Percentiles rank a stretch among this genome's conserved stretches.
Evolutionary conservation across 2,329 filamentous ascomycete species (phyloP).

Genomic region (Phialophora chinensis): DNA sequence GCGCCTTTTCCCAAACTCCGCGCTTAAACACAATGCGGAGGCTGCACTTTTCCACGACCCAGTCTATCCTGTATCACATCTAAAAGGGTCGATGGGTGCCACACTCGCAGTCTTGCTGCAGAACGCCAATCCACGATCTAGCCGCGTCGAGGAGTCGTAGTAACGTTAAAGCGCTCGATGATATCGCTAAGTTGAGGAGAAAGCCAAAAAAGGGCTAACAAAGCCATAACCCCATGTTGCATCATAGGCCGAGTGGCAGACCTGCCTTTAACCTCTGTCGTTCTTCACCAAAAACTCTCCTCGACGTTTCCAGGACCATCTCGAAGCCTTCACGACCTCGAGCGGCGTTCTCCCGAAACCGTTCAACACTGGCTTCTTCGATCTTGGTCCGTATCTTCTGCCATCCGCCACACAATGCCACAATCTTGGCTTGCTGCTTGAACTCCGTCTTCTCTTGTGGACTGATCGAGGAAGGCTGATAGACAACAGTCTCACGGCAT

Average conservation of each 20-base stretch:
- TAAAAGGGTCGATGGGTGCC: not conserved
- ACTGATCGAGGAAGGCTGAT: conserved; percentile 65
- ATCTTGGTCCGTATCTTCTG: conserved; percentile 96
- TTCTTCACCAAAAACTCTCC: conserved; percentile 90
- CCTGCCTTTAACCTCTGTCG: conserved; percentile 61
- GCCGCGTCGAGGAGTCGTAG: conserved; percentile 1
- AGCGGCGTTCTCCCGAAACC: conserved; percentile 88
- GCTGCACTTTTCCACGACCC: conserved; percentile 12
- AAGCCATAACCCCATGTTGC: not conserved
- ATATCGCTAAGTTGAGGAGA: not conserved
- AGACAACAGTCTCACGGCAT: conserved; percentile 91
- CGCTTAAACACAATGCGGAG: conserved; percentile 12
- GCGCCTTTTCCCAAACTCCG: not conserved
- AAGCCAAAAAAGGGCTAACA: not conserved
- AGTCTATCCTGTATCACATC: conserved; percentile 1
- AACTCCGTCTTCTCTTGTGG: conserved; percentile 74
- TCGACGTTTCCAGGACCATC: conserved; percentile 88
- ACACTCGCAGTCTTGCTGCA: not conserved
- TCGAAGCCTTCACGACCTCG: conserved; percentile 96
- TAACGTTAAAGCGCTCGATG: not conserved
- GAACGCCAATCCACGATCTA: not conserved
- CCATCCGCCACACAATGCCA: conserved; percentile 93
- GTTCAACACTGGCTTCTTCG: conserved; percentile 85
- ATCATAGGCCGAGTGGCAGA: conserved; percentile 28
- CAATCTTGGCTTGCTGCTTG: conserved; percentile 87